Conservation (phyloP, 257 asterid genomes). For the Salvia miltiorrhiza region DNA sequence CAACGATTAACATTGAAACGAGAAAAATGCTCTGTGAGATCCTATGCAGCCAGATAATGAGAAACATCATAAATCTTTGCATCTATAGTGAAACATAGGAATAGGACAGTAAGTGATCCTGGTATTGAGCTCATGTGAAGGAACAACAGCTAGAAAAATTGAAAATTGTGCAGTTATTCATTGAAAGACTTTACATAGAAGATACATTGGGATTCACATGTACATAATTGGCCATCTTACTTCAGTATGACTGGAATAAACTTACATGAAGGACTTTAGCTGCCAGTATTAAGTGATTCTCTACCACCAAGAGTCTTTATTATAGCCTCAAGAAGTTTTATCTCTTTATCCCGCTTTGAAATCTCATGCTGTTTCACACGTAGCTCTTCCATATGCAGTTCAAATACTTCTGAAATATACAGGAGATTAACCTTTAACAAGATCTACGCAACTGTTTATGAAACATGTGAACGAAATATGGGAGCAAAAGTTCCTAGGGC, state of each 20-base stretch:
- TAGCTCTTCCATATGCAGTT: constrained; percentile 92
- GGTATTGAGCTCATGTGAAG: constrained; percentile 12
- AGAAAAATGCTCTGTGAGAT: background rate
- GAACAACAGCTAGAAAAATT: background rate
- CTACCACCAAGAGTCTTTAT: constrained; percentile 91
- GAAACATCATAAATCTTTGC: background rate
- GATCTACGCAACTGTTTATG: background rate
- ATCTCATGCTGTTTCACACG: constrained; percentile 90
- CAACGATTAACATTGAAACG: background rate
- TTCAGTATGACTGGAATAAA: constrained; percentile 12
- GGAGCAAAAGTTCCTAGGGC: background rate
- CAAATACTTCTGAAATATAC: constrained; percentile 75
- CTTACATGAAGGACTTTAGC: constrained; percentile 28
- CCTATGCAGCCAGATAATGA: too few species aligned
- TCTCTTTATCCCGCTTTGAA: constrained; percentile 74
- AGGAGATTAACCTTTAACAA: background rate
- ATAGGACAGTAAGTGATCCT: background rate
- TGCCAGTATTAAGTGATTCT: constrained; percentile 35
- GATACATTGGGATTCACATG: constrained; percentile 16
- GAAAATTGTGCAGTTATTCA: background rate
- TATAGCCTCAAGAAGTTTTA: constrained; percentile 93
- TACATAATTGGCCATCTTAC: constrained; percentile 13
- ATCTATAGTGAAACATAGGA: background rate
- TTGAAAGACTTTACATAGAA: background rate
- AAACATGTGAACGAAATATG: background rate